Percentiles rank a stretch among this genome's conserved stretches.
These are phyloP conservation scores for Sambucus nigra DNA, from an alignment of 129 eudicot species.

Conservation along the genomic window DNA sequence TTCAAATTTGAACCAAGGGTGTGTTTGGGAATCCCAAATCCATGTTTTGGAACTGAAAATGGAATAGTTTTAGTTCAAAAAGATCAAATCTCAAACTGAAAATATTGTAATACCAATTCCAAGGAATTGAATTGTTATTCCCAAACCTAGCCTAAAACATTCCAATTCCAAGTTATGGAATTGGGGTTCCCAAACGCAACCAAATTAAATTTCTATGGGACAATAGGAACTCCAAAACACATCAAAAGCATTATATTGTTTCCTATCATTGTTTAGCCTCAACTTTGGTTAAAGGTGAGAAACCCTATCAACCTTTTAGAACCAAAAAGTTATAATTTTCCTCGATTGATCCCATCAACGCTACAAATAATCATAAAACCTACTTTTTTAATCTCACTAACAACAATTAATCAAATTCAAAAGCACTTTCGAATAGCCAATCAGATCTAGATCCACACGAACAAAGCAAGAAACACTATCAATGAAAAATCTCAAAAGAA, in stretches of 20 bases:
- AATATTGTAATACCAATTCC: too few relatives aligned
- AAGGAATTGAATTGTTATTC: too few relatives aligned
- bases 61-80: too few relatives aligned
- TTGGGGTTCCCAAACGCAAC: too few relatives aligned
- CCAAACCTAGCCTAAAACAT: too few relatives aligned
- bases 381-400: background rate
- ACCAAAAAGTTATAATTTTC: too few relatives aligned
- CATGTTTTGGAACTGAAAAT: too few relatives aligned
- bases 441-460: conserved; percentile 11
- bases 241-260: too few relatives aligned
- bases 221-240: background rate
- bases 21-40: too few relatives aligned
- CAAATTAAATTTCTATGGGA: background rate
- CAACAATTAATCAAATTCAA: background rate
- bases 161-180: too few relatives aligned
- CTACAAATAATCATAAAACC: background rate
- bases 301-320: background rate
- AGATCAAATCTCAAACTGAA: too few relatives aligned
- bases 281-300: background rate
- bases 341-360: background rate
- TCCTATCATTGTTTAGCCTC: background rate
- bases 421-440: background rate
- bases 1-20: background rate
- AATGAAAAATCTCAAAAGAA: background rate
- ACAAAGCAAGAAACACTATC: too few relatives aligned